Conservation (phyloP, 371 early-diverging fungal genomes). For the Conidiobolus incongruus region DNA sequence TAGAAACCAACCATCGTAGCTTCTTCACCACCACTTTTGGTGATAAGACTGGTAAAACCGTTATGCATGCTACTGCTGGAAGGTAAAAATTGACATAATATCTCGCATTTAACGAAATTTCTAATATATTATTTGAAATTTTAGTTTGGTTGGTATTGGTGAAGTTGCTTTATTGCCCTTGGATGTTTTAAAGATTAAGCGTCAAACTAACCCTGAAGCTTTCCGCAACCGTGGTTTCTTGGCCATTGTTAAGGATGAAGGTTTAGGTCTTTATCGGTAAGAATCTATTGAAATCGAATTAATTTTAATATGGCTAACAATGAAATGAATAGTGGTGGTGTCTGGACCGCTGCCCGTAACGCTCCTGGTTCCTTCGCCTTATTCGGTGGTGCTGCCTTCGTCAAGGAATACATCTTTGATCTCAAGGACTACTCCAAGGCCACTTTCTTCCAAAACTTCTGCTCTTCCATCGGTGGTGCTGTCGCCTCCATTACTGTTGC, state of each 20-base stretch:
- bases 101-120: too few relatives aligned
- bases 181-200: slow-evolving; percentile 93
- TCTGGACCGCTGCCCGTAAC: slow-evolving; percentile 94
- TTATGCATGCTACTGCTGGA: slow-evolving; percentile 95
- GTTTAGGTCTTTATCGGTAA: slow-evolving; percentile 74
- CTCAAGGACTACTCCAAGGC: slow-evolving; percentile 78
- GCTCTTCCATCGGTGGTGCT: slow-evolving; percentile 86
- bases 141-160: slow-evolving; percentile 82
- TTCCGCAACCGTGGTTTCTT: slow-evolving; percentile 69
- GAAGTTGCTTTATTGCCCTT: slow-evolving; percentile 88
- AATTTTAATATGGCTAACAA: slow-evolving; percentile 38
- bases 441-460: slow-evolving; percentile 94
- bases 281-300: slow-evolving; percentile 1
- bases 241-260: slow-evolving; percentile 66
- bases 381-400: slow-evolving; percentile 86
- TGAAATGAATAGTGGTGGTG: slow-evolving; percentile 46
- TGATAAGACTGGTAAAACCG: slow-evolving; percentile 80
- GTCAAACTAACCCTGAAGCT: slow-evolving; percentile 81
- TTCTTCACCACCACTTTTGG: slow-evolving; percentile 65
- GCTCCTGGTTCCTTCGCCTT: slow-evolving; percentile 95
- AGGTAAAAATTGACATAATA: slow-evolving; percentile 10
- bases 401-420: slow-evolving; percentile 77
- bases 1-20: slow-evolving; percentile 54
- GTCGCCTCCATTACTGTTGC: slow-evolving; percentile 86
- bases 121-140: too few relatives aligned